Evolutionary conservation across 345 rosid genomes (phyloP).

Genomic region (Brassica rapa): DNA sequence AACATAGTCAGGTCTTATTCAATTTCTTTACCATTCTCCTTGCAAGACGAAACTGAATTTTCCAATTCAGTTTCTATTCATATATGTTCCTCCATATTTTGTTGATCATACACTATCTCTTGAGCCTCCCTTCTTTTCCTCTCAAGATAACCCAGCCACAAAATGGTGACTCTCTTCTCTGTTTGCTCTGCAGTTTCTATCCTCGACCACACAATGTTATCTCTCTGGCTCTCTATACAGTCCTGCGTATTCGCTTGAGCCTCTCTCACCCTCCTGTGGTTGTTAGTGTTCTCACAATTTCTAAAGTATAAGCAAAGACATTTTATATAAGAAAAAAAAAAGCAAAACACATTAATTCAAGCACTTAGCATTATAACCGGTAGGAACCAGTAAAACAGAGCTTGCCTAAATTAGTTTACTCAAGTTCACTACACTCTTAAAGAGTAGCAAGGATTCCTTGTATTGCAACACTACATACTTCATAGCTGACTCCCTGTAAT

Average conservation of each 20-base stretch:
- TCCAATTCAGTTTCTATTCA: not conserved
- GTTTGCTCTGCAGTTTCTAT: not conserved
- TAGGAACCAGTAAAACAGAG: not conserved
- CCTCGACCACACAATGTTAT: not conserved
- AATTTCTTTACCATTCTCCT: not conserved
- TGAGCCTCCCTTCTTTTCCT: not conserved
- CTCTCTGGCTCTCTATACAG: not conserved
- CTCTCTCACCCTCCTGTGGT: not conserved
- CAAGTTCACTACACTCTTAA: not conserved
- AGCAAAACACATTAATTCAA: not conserved
- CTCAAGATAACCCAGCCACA: not conserved
- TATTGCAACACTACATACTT: not conserved
- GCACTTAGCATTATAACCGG: not conserved
- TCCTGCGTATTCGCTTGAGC: not conserved
- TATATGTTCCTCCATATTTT: not conserved
- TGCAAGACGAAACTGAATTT: not conserved
- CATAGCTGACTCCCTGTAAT: not conserved
- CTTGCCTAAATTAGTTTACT: not conserved
- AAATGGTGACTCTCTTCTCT: not conserved
- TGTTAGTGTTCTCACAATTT: not conserved
- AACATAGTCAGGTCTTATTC: not conserved
- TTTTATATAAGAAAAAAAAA: not conserved
- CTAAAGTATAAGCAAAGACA: not conserved
- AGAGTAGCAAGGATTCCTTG: not conserved
- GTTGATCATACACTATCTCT: not conserved